Evolutionary conservation across 176 grass and related monocot species (phyloP).

Genomic region (Aegilops sharonensis): DNA sequence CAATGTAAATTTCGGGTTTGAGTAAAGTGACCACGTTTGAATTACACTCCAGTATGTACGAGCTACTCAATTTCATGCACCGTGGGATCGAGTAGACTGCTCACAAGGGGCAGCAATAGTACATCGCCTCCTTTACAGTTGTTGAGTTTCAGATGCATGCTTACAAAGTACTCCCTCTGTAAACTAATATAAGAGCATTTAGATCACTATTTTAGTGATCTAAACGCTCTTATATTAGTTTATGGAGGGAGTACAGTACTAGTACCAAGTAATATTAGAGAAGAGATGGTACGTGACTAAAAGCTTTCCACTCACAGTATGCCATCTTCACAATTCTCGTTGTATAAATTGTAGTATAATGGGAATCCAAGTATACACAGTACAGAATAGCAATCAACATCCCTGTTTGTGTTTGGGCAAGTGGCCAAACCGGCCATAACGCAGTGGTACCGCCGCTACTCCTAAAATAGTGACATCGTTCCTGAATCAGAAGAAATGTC

Average conservation of each 20-base stretch:
- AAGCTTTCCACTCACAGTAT: neutral
- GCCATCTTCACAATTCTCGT: neutral
- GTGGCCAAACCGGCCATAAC: neutral
- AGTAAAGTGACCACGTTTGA: too few relatives aligned
- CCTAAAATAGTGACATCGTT: neutral
- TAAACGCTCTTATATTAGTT: too few relatives aligned
- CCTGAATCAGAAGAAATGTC: neutral
- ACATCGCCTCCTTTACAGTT: neutral
- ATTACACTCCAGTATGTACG: neutral
- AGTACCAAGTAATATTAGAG: too few relatives aligned
- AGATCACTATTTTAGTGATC: too few relatives aligned
- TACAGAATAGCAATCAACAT: neutral
- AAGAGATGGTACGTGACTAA: too few relatives aligned
- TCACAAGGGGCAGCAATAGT: neutral
- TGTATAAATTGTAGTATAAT: neutral
- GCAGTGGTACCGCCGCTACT: neutral
- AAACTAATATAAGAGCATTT: too few relatives aligned
- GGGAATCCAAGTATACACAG: neutral
- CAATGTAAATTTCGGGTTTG: too few relatives aligned
- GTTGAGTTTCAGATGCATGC: neutral
- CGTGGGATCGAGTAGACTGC: neutral
- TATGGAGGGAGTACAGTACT: too few relatives aligned
- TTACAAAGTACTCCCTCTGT: too few relatives aligned
- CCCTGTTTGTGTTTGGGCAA: neutral
- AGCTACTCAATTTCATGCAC: neutral